Conservation (phyloP, 257 asterid genomes). For the Ehretia macrophylla region DNA sequence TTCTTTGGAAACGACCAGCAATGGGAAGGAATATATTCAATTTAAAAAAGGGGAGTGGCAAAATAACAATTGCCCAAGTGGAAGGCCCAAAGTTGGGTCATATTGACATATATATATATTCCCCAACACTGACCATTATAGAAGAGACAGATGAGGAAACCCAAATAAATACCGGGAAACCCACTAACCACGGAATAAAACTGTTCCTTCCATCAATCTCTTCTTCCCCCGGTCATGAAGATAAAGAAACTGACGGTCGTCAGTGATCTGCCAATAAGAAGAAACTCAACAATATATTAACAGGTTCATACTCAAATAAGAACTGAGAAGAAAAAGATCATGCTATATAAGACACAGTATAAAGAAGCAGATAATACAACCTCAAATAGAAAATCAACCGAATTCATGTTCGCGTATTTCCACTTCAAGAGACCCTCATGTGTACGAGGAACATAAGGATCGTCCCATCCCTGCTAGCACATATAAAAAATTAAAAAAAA, state of each 20-base stretch:
- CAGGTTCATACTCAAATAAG: not conserved
- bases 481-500: slow-evolving; percentile 3
- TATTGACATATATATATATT: no score
- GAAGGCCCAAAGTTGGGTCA: no score
- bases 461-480: slow-evolving; percentile 84
- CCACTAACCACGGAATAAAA: slow-evolving; percentile 75
- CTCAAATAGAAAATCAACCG: slow-evolving; percentile 98
- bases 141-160: not conserved
- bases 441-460: slow-evolving; percentile 93
- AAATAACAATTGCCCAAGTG: no score
- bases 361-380: slow-evolving; percentile 31
- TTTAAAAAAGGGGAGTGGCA: no score
- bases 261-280: slow-evolving; percentile 45
- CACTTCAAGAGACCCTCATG: slow-evolving; percentile 98
- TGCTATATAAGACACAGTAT: slow-evolving; percentile 1
- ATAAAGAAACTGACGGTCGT: slow-evolving; percentile 59
- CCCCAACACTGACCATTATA: not conserved
- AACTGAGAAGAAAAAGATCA: not conserved
- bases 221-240: slow-evolving; percentile 85
- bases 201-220: slow-evolving; percentile 74
- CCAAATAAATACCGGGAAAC: not conserved
- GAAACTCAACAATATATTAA: not conserved
- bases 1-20: no score
- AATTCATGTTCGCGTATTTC: slow-evolving; percentile 93
- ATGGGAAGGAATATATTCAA: no score